Conservation (phyloP, 2,329 filamentous ascomycete species). For the Stemphylium lycopersici region DNA sequence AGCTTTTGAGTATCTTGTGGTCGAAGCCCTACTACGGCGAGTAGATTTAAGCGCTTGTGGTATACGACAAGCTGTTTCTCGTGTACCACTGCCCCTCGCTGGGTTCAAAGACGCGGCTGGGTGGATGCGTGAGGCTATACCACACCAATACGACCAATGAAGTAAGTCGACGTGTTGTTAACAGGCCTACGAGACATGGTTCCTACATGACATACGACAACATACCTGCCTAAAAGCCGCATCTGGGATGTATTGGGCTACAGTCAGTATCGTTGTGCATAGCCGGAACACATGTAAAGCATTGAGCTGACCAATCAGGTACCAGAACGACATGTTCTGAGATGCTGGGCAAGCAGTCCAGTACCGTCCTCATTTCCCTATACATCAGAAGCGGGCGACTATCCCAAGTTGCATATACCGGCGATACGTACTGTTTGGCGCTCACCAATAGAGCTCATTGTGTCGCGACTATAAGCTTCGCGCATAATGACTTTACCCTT, state of each 20-base stretch:
- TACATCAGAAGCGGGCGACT: constrained; percentile 25
- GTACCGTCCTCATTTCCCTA: constrained; percentile 30
- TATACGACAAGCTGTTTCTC: constrained; percentile 30
- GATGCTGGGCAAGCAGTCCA: constrained; percentile 24
- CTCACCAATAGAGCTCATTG: constrained; percentile 24
- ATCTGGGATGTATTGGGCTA: constrained; percentile 39
- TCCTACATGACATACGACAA: constrained; percentile 29
- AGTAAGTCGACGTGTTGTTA: constrained; percentile 27
- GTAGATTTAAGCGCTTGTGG: constrained; percentile 42
- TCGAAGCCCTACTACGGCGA: constrained; percentile 29
- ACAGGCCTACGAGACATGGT: constrained; percentile 23
- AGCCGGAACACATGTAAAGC: constrained; percentile 41
- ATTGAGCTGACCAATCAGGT: constrained; percentile 39
- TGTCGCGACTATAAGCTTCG: constrained; percentile 19
- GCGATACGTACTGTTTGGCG: constrained; percentile 23
- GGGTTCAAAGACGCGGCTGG: constrained; percentile 27
- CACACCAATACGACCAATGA: constrained; percentile 35
- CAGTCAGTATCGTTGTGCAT: constrained; percentile 40
- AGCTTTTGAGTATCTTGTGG: constrained; percentile 33
- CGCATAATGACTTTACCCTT: constrained; percentile 25
- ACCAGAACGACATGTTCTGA: constrained; percentile 26
- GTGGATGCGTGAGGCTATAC: constrained; percentile 21
- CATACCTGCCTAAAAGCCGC: constrained; percentile 20
- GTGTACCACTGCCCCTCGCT: constrained; percentile 38
- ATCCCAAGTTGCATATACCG: constrained; percentile 21